Evolutionary conservation across 2,329 filamentous ascomycete genomes (phyloP).

Genomic region (Ascocoryne sarcoides): DNA sequence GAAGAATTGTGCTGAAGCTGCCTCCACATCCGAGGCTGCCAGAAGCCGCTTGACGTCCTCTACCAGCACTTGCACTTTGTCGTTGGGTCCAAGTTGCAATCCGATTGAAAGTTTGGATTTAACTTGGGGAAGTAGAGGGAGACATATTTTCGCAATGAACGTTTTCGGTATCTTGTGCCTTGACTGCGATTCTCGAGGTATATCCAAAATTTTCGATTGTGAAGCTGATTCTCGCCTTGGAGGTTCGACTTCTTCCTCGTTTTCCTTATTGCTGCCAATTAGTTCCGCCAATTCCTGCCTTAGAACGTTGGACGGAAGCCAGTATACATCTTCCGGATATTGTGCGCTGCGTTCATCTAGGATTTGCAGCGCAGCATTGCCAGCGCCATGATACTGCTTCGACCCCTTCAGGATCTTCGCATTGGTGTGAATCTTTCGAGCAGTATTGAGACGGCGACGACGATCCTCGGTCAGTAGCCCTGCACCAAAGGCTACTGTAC

Average conservation of each 20-base stretch:
- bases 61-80: slow-evolving; percentile 17
- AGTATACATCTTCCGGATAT: slow-evolving; percentile 15
- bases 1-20: slow-evolving; percentile 16
- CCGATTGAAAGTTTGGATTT: background rate
- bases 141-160: no score
- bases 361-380: slow-evolving; percentile 14
- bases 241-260: background rate
- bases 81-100: background rate
- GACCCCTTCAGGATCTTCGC: slow-evolving; percentile 41
- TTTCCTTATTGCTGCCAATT: background rate
- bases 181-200: no score
- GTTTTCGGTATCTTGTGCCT: background rate
- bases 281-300: slow-evolving; percentile 1
- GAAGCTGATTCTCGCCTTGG: no score
- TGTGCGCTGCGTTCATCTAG: slow-evolving; percentile 19
- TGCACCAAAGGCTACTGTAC: slow-evolving; percentile 38
- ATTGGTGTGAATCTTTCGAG: slow-evolving; percentile 43
- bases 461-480: slow-evolving; percentile 46
- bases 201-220: no score
- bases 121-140: background rate
- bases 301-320: slow-evolving; percentile 14
- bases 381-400: slow-evolving; percentile 31
- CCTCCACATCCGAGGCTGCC: slow-evolving; percentile 9
- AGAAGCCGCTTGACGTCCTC: slow-evolving; percentile 17
- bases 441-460: slow-evolving; percentile 43